Evolutionary conservation across 805 yeast genomes (phyloP), one percentile per base, ranked within the genome.

Genomic region (Scheffersomyces ergatensis): DNA sequence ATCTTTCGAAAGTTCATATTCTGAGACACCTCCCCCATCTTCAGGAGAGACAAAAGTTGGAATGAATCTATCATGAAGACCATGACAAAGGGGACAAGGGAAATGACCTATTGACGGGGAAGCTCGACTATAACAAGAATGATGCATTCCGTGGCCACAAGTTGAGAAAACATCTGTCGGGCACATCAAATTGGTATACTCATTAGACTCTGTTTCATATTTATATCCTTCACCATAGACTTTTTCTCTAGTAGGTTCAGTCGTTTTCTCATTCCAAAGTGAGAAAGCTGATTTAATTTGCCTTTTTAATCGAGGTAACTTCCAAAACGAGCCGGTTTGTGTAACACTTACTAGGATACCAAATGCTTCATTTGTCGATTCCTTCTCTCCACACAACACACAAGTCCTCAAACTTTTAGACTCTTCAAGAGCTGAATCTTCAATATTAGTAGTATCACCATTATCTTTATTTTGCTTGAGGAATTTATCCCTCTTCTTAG

Each of bases 321-420:
- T 65, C 77, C 85, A 77, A 38, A 79, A 74, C 0, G 67, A 57
- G 0, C 82, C 70, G 0, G 82, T 62, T 14, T 62, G 60, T 2
- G 72, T 64, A 12, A 71, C 66, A 24, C 72, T 70, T 3, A 76
- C 73, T 1, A 88, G 82, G n/a, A 80, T 57, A 9, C 86, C 86
- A 57, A 84, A 76, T 0, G 77, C 45, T 25, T 76, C 76, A 13
- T 69, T 61, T 11, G 48, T 37, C 17, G 67, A 64, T 35, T 74
- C 77, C 1, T 71, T 65, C 42, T 76, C 78, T 46, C 81, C 84
- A 58, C 89, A 83, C 17, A 79, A 48, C 3, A 82, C 79, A 62
- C 88, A 82, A 1, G 57, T 55, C 42, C 77, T 64, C 4, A 47
- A 39, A 2, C 59, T 58, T 5, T 26, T 25, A 8, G 46, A 46